Conservation (phyloP, 164 flowering plant genomes). For the Piper betle region DNA sequence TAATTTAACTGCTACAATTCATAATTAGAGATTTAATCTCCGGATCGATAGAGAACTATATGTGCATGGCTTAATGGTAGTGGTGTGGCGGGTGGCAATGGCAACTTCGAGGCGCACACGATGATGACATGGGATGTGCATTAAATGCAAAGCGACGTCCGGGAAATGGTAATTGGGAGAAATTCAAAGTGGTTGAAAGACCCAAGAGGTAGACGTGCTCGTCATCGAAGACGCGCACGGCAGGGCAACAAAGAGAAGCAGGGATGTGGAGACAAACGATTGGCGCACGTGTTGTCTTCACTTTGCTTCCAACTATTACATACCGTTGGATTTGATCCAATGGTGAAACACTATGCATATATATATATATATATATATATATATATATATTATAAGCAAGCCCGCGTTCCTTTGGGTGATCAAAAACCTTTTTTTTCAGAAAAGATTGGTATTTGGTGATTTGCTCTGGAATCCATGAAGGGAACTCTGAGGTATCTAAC, state of each 20-base stretch:
- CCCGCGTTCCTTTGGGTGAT: not conserved
- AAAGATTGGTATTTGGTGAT: too few relatives aligned
- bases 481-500: conserved; percentile 66
- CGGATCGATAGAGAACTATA: not conserved
- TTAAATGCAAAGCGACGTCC: not conserved
- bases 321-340: too few relatives aligned
- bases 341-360: not conserved
- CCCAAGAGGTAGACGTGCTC: too few relatives aligned
- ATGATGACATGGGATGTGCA: too few relatives aligned
- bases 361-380: conserved; percentile 1
- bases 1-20: not conserved
- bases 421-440: too few relatives aligned
- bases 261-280: not conserved
- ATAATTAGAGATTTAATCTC: too few relatives aligned
- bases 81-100: too few relatives aligned
- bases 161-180: not conserved
- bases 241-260: not conserved
- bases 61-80: too few relatives aligned
- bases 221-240: conserved; percentile 1
- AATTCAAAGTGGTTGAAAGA: too few relatives aligned
- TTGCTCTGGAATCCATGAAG: conserved; percentile 39
- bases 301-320: too few relatives aligned
- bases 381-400: not conserved
- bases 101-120: too few relatives aligned
- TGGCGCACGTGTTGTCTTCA: not conserved